These are phyloP conservation scores for Pulveroboletus sp. DNA, from an alignment of 768 basidiomycete species.

Conservation along the genomic window DNA sequence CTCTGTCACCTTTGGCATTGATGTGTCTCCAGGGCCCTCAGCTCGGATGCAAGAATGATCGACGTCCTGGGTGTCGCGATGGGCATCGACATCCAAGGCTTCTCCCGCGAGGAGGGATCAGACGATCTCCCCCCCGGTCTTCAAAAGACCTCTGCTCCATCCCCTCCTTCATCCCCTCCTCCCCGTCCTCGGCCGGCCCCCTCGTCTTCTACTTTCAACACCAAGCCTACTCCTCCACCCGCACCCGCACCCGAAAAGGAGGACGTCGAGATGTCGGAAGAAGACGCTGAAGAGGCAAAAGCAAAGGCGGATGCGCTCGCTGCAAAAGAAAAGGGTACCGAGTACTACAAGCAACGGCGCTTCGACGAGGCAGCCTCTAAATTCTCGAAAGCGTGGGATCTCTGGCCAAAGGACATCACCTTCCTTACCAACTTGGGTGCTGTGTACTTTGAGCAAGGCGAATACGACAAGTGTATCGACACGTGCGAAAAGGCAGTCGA, in stretches of 20 bases:
- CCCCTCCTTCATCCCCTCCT: slow-evolving; percentile 26
- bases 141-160: slow-evolving; percentile 22
- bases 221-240: slow-evolving; percentile 38
- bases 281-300: slow-evolving; percentile 66
- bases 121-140: slow-evolving; percentile 71
- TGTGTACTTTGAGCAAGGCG: slow-evolving; percentile 89
- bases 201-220: slow-evolving; percentile 41
- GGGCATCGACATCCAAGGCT: slow-evolving; percentile 90
- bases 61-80: slow-evolving; percentile 90
- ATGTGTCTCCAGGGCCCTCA: slow-evolving; percentile 44
- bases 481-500: slow-evolving; percentile 96
- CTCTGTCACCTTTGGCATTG: neutral
- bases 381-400: slow-evolving; percentile 89
- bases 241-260: slow-evolving; percentile 43
- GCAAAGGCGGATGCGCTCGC: slow-evolving; percentile 77
- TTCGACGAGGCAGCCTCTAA: slow-evolving; percentile 73
- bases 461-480: slow-evolving; percentile 89
- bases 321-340: slow-evolving; percentile 75
- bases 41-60: slow-evolving; percentile 85
- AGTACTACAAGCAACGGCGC: slow-evolving; percentile 82
- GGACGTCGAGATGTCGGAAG: slow-evolving; percentile 66
- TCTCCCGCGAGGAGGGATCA: slow-evolving; percentile 80
- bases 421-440: slow-evolving; percentile 91
- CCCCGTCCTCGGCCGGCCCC: slow-evolving; percentile 34
- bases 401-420: slow-evolving; percentile 90